Evolutionary conservation across 768 basidiomycete species (phyloP).

Genomic region (Tulasnella calospora): DNA sequence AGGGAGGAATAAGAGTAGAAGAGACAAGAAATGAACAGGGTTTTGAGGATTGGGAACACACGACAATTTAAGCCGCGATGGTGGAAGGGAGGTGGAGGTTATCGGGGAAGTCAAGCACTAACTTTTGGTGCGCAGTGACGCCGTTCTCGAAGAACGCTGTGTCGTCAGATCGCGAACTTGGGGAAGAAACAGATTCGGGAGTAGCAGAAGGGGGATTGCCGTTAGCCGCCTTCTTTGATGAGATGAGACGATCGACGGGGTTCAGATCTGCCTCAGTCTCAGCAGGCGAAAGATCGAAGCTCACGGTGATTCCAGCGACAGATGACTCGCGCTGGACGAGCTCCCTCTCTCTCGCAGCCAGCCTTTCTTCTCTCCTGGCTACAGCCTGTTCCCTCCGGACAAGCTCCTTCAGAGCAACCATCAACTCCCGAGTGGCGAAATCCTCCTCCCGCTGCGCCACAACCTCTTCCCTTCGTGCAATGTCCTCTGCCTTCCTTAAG

Average conservation of each 20-base stretch:
- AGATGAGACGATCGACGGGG: constrained; percentile 12
- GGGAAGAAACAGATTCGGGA: not conserved
- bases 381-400: constrained; percentile 17
- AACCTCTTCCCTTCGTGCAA: constrained; percentile 4
- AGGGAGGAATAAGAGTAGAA: constrained; percentile 7
- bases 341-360: constrained; percentile 13
- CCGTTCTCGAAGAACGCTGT: constrained; percentile 7
- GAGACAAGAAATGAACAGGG: not conserved
- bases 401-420: constrained; percentile 21
- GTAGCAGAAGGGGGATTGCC: not conserved
- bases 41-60: not conserved
- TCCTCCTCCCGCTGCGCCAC: constrained; percentile 20
- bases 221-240: constrained; percentile 2
- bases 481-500: constrained; percentile 10
- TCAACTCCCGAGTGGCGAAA: constrained; percentile 19
- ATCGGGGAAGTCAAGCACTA: constrained; percentile 6
- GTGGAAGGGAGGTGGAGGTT: constrained; percentile 2
- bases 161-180: constrained; percentile 9
- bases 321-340: constrained; percentile 11
- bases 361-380: not conserved
- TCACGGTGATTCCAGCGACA: not conserved
- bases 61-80: not conserved
- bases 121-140: not conserved
- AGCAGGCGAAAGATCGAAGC: not conserved
- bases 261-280: constrained; percentile 16